Percentiles rank a stretch among this genome's conserved stretches.
phyloP scores from a whole-genome alignment of 2,329 filamentous ascomycete genomes.

The Penicillium psychrosexuale region DNA sequence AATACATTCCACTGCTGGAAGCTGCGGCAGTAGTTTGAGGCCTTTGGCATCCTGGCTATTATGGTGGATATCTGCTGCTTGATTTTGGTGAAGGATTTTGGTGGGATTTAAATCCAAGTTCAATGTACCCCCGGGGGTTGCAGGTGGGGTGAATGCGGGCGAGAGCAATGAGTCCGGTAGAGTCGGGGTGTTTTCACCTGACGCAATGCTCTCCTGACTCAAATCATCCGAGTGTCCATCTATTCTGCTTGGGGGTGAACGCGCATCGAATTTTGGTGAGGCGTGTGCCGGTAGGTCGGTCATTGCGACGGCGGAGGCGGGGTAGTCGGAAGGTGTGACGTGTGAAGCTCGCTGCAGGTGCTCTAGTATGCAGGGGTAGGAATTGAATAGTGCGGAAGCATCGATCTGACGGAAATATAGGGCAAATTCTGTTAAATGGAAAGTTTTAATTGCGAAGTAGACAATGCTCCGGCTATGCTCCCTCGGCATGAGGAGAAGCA shows the following conservation, averaged over 20 bases:
- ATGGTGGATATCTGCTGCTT: slow-evolving; percentile 26
- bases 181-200: slow-evolving; percentile 43
- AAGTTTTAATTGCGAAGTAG: slow-evolving; percentile 4
- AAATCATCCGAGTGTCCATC: slow-evolving; percentile 19
- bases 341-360: not conserved
- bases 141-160: slow-evolving; percentile 51
- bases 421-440: slow-evolving; percentile 5
- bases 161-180: slow-evolving; percentile 54
- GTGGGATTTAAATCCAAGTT: slow-evolving; percentile 27
- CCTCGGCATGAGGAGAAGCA: slow-evolving; percentile 20
- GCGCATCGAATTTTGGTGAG: slow-evolving; percentile 49
- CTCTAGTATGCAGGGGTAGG: not conserved
- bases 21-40: slow-evolving; percentile 68
- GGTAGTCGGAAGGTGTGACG: slow-evolving; percentile 1
- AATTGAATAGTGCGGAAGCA: not conserved
- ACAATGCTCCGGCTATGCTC: slow-evolving; percentile 7
- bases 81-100: slow-evolving; percentile 28
- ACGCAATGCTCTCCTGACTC: slow-evolving; percentile 20
- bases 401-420: slow-evolving; percentile 11
- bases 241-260: slow-evolving; percentile 21
- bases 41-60: slow-evolving; percentile 49
- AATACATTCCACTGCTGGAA: slow-evolving; percentile 87
- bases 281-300: slow-evolving; percentile 55
- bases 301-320: slow-evolving; percentile 40
- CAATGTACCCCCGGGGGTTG: slow-evolving; percentile 41